Percentiles rank a stretch among this genome's conserved stretches.
These are phyloP conservation scores for Wickerhamomyces canadensis DNA, from an alignment of 805 yeast genomes.

Conservation along the genomic window DNA sequence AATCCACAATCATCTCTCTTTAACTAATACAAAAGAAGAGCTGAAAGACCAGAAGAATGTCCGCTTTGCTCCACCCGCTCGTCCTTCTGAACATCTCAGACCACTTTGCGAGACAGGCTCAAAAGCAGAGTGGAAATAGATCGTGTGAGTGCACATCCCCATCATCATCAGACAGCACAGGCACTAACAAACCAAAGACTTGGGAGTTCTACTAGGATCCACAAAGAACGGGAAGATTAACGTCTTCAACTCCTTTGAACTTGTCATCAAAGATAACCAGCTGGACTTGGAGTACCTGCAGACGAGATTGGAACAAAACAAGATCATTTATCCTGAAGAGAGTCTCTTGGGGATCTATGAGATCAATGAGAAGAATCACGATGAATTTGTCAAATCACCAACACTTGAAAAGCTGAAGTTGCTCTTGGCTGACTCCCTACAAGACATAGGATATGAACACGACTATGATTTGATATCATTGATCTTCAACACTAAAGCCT, in stretches of 20 bases:
- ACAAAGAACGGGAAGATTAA: neutral
- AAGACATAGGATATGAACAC: too few species aligned
- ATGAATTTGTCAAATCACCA: neutral
- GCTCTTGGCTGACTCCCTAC: too few species aligned
- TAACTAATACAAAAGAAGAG: too few species aligned
- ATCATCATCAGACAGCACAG: conserved; percentile 1
- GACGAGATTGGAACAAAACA: conserved; percentile 8
- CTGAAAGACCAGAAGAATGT: too few species aligned
- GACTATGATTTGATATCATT: neutral
- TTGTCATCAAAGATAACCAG: neutral
- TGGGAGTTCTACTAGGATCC: conserved; percentile 6
- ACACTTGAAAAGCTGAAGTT: too few species aligned
- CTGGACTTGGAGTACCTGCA: conserved; percentile 4
- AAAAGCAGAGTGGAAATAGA: neutral
- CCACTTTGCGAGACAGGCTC: conserved; percentile 6
- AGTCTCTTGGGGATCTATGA: conserved; percentile 9
- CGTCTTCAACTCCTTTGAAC: conserved; percentile 10
- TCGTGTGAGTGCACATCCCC: conserved; percentile 7
- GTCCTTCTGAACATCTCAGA: conserved; percentile 9
- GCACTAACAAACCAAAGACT: neutral
- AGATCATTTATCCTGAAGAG: conserved; percentile 8
- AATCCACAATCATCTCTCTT: neutral
- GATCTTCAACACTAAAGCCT: conserved; percentile 5
- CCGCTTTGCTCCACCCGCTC: conserved; percentile 7
- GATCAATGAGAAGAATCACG: neutral